Conservation (phyloP, 2,329 filamentous ascomycete species). For the Zarea fungicola region DNA sequence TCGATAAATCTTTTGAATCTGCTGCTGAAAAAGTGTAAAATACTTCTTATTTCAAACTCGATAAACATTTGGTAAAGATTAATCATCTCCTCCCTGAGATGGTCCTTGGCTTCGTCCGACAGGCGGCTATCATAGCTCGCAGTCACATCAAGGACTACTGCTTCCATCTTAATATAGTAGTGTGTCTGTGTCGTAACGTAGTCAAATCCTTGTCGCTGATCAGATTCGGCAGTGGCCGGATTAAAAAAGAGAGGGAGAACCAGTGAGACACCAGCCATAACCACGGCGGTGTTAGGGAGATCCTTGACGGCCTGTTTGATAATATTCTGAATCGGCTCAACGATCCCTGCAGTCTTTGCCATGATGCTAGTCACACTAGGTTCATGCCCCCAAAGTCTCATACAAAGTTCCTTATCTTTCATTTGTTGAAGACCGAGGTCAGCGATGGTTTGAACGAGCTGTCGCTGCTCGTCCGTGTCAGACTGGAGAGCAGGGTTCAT, state of each 20-base stretch:
- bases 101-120: neutral
- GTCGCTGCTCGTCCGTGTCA: neutral
- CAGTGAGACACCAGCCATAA: constrained; percentile 3
- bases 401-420: neutral
- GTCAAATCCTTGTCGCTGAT: neutral
- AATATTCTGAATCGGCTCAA: neutral
- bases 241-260: constrained; percentile 3
- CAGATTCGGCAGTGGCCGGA: neutral
- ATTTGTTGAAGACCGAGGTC: neutral
- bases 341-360: neutral
- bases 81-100: neutral
- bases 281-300: neutral
- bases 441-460: neutral
- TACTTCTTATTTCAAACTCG: neutral
- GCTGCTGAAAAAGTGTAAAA: constrained; percentile 4
- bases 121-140: too few species aligned
- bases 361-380: neutral
- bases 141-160: neutral
- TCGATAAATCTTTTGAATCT: neutral
- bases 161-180: constrained; percentile 2
- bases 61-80: neutral
- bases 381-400: constrained; percentile 2
- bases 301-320: constrained; percentile 2
- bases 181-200: constrained; percentile 1
- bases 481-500: neutral